phyloP scores from a whole-genome alignment of 345 rosid genomes.

The Brassica juncea region DNA sequence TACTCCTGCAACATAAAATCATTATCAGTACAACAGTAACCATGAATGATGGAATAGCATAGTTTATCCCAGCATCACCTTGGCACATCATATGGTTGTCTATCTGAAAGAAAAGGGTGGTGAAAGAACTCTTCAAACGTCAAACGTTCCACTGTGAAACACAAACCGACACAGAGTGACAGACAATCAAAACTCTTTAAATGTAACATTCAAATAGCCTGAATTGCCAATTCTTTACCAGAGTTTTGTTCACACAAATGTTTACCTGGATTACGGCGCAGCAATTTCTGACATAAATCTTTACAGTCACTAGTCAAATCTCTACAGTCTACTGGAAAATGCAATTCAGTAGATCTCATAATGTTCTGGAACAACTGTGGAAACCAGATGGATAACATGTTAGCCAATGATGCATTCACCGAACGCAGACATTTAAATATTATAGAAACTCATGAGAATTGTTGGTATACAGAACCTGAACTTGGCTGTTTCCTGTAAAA shows the following conservation, averaged over 20 bases:
- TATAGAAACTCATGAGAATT: background rate
- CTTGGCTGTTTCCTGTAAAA: slow-evolving; percentile 89
- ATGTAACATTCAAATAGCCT: background rate
- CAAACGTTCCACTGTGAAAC: slow-evolving; percentile 77
- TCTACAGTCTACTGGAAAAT: slow-evolving; percentile 62
- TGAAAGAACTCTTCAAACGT: slow-evolving; percentile 95
- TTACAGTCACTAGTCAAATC: slow-evolving; percentile 73
- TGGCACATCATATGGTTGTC: slow-evolving; percentile 48
- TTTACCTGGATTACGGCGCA: slow-evolving; percentile 92
- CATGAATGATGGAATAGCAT: slow-evolving; percentile 9
- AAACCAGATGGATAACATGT: slow-evolving; percentile 29
- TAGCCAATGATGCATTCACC: slow-evolving; percentile 18
- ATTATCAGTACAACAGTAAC: slow-evolving; percentile 30
- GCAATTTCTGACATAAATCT: slow-evolving; percentile 85
- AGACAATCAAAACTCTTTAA: background rate
- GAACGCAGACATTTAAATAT: background rate
- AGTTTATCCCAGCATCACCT: slow-evolving; percentile 48
- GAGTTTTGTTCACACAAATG: background rate
- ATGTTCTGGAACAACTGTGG: slow-evolving; percentile 92
- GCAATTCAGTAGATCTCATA: slow-evolving; percentile 74
- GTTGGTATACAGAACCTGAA: slow-evolving; percentile 58
- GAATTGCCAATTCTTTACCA: background rate
- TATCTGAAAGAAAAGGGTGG: slow-evolving; percentile 71
- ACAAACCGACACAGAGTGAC: background rate
- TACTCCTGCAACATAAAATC: slow-evolving; percentile 47